Base-by-base conservation (phyloP, 768 basidiomycete species). In the Trametes meyenii region DNA sequence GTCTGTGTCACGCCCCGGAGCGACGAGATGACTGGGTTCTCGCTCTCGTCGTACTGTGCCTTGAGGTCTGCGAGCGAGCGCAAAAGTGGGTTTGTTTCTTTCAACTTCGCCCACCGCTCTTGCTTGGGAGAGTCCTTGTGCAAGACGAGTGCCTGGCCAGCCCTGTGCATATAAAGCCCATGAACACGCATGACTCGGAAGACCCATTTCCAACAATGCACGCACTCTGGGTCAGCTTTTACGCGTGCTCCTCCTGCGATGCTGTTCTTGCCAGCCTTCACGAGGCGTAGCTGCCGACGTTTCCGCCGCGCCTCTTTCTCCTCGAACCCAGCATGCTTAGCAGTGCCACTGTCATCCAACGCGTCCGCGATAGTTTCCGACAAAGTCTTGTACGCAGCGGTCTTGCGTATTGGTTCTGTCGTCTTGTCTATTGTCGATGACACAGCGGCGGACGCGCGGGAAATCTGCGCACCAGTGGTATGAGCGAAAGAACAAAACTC, bases 331-430 rank as follows among this genome's bases (percentile, higher is more conserved):
- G 93, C 96, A 74, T 96, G 93, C 67, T 94, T 94, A 3, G 94
- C 90, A 65, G 88, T 93, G 4, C 91, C 92, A 58, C 90, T 92
- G 74, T 98, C 96, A 63, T 98, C 95, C 42, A 99, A 81, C 2
- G 95, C 93, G 64, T 99, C 97, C 4, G 94, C 78, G 14, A 99
- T 77, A 1, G 92, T 92, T 46, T 96, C 94, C 0, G 94, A 85
- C 7, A 98, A 78, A 0, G 88, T 80, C 78, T 97, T 97, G 79
- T 99, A 99, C 0, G 96, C 93, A 14, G 85, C 88, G 2, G 96
- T 99, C 64, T 97, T 94, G 44, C 97, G 89, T 62, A 99, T 90
- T n/a, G 96, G 96, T 63, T 96, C 95, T 3, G 97, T 98, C 14
- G 94, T 91, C 46, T 88, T 86, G 49, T 88, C 88, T 50, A 96